Base-by-base conservation (phyloP, 441 rosid genomes). In the Corymbia calophylla region DNA sequence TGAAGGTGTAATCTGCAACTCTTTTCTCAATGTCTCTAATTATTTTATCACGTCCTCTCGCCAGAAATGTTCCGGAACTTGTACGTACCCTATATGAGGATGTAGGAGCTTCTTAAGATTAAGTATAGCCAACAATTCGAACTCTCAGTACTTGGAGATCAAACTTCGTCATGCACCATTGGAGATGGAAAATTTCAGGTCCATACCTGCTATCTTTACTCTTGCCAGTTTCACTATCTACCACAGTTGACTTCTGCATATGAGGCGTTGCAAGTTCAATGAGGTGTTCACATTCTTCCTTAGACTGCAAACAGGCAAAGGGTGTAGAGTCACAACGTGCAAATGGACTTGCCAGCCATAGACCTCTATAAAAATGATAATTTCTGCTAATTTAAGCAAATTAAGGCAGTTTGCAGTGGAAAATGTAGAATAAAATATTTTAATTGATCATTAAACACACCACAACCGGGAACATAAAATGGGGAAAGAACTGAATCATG, bases 141-240 rank as follows among this genome's bases (percentile, higher is more conserved):
- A 77, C 84, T 44, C 10, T 4, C 6, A 1, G n/a, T 12, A 77
- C 51, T 44, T 77, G 84, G 49, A 23, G 18, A 77, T 23, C 84
- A 44, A 77, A 77, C 44, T 77, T 77, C 27, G 15, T 77, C 84
- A 47, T 1, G 6, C 3, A 15, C 51, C 51, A 77, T 44, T 23
- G 51, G 25, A 21, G 9, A 44, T 23, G 18, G 84, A 77, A 77
- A 77, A 44, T 77, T 44, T 77, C 5, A 6, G n/a, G 51, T 77
- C 17, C n/a, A 23, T 44, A 95, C 99, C 99, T 95, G 95, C 98
- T 97, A 92, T 97, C 99, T 92, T 70, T 95, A 92, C 99, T 96
- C 95, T 95, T 93, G 88, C 99, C 99, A 88, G 98, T 97, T 91
- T 91, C 94, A 91, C 94, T 89, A 91, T 97, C 99, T 68, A 97